Base-by-base conservation (phyloP, 2,329 filamentous ascomycete species). In the Xylariaceae sp. region DNA sequence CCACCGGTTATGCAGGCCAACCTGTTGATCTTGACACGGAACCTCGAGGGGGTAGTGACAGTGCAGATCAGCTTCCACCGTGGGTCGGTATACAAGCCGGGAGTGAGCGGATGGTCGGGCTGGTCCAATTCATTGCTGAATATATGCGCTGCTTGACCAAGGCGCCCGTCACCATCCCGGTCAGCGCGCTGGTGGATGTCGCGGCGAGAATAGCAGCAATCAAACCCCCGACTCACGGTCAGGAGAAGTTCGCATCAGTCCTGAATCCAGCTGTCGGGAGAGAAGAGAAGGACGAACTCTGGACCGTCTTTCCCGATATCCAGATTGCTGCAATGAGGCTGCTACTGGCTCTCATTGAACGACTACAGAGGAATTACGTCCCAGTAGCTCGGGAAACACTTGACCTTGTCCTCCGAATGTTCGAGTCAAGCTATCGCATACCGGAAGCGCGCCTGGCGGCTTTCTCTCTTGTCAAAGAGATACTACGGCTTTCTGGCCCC, bases 281-380 rank as follows among this genome's bases (percentile, higher is more conserved):
- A 40, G 84, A 93, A 31, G 90, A 95, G 58, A 80, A 81, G 40
- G 86, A 94, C 33, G 75, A 80, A 28, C 68, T 95, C 3, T 89
- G 83, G 75, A 64, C 72, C 29, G 66, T 75, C 13, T 67, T 95
- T 9, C 84, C 89, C 4, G 67, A 72, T 8, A 73, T 95, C 24
- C 87, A 95, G 50, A 59, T 78, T 11, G 77, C 82, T 11, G 72
- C 76, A n/a, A 61, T 94, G 34, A 59, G 72, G 15, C 59, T 94
- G 2, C 59, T 85, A 15, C 56, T 67, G 7, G 58, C 64, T 9
- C 52, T 92, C 29, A 53, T 76, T 15, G 57, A 66, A 34, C 71
- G 81, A 9, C 65, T 89, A 16, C 70, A 69, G 19, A 59, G 62
- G 12, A 73, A 69, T 38, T 68, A 75, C 24, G 49, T 77, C 11